These are phyloP conservation scores for Plectosphaerella cucumerina DNA, from an alignment of 2,329 filamentous ascomycete genomes.

Conservation along the genomic window DNA sequence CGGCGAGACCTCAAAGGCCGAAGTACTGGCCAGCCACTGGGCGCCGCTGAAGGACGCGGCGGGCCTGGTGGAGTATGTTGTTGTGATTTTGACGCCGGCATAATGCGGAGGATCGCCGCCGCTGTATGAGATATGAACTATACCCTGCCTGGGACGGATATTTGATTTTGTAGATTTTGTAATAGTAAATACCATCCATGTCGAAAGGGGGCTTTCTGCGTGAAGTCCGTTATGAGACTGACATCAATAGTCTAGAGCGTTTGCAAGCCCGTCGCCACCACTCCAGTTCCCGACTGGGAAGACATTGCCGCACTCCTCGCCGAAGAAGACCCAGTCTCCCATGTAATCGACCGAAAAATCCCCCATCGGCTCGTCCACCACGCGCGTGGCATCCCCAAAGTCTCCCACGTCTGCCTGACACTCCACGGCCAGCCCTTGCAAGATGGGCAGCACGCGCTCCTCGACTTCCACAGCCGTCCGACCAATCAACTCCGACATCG, in stretches of 20 bases:
- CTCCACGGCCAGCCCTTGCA: conserved; percentile 27
- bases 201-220: too few relatives aligned
- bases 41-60: conserved; percentile 12
- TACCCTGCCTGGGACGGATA: background rate
- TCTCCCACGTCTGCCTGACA: conserved; percentile 11
- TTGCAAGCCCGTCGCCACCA: too few relatives aligned
- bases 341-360: conserved; percentile 14
- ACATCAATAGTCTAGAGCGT: too few relatives aligned
- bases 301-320: too few relatives aligned
- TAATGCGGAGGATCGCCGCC: background rate
- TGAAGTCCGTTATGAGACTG: too few relatives aligned
- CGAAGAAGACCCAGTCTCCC: conserved; percentile 18
- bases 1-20: conserved; percentile 5
- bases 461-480: conserved; percentile 17
- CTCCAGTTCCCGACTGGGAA: too few relatives aligned
- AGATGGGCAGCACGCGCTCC: conserved; percentile 20
- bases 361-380: conserved; percentile 5
- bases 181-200: too few relatives aligned
- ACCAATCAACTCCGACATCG: conserved; percentile 27
- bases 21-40: conserved; percentile 12
- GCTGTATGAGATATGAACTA: background rate
- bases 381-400: conserved; percentile 4
- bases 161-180: background rate
- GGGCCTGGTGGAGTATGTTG: conserved; percentile 11
- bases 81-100: conserved; percentile 10